Evolutionary conservation across 2,329 filamentous ascomycete genomes (phyloP), one percentile per base, ranked within the genome.

Genomic region (Stromatinia cepivora): DNA sequence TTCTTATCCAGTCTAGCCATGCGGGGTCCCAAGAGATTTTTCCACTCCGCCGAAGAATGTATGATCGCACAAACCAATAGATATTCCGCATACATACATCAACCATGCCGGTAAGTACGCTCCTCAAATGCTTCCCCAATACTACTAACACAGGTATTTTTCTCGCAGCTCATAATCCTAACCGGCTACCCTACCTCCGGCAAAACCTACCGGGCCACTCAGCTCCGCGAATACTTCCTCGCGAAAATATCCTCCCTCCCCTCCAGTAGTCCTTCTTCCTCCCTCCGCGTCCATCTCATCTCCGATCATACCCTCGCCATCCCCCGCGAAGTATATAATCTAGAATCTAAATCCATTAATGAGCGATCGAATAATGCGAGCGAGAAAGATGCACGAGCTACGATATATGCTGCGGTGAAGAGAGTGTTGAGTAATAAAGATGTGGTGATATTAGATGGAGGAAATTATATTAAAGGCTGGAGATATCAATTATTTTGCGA

Each of bases 401-500:
- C 88, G 54, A 84, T 92, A 68, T 92, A 91, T 78, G 92, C 86
- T 71, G 91, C 92, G 71, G 90, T 94, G 58, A 94, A 94, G 83
- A 85, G 92, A 56, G 85, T 89, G 62, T 84, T 96, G 42, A 88
- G 86, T 71, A 86, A 88, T 69, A 87, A 88, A 75, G 90, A 92
- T 76, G 88, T 96, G 70, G 91, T 95, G 66, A 87, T 96, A 59
- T 86, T 93, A 22, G 92, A 96, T 78, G 88, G 89, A 1, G 82
- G 92, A 71, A 95, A 95, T 80, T 96, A 95, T 80, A 96, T 96
- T 81, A 95, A 95, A 79, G 92, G 92, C 50, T 95, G 92, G 87
- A 85, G 92, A 62, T 96, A 96, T 79, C 92, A 96, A 82, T 83
- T 96, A 31, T 90, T 90, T 79, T 94, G 92, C 81, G 92, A 95